Base-by-base conservation (phyloP, 1,284 basidiomycete genomes). In the Microbotryum lychnidis-dioicae region DNA sequence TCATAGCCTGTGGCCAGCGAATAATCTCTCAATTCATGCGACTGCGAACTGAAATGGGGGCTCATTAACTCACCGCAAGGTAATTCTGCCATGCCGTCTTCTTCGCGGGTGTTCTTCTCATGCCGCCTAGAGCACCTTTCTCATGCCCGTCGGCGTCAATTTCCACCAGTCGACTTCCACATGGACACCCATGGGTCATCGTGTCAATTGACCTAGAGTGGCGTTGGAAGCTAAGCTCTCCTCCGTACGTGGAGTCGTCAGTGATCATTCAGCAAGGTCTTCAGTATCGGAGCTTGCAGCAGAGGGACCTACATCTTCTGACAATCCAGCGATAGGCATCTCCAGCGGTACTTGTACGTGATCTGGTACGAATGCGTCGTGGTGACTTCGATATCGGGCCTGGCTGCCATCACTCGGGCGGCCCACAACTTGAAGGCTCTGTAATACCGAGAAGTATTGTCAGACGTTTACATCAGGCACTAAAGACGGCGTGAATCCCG, bases 201-300 rank as follows among this genome's bases (percentile, higher is more conserved):
- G 84, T 79, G 21, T 81, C 78, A 68, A 90, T 89, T 16, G 86
- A 88, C 64, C 86, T 87, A 65, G 82, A 85, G 70, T 86, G 84
- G 42, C 87, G 80, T 16, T 87, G 86, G 71, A 87, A 89, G 53
- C 87, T 89, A 62, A 9, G 50, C 6, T 10, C 37, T 37, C 37
- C 37, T 37, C 37, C 37, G 12, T 10, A 27, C 12, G 18, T 18
- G 10, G 48, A 50, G 12, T 27, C 21, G 21, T 21, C 48, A 44
- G 80, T 76, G 37, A 37, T 37, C 37, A 9, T 10, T 10, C 37
- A 37, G 14, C 12, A 37, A 9, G 37, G 37, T 16, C 27, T 27
- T 27, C 27, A 27, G 27, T 37, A 12, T 37, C 9, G 37, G 37
- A 37, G 37, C 37, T 37, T 16, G 27, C 27, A 27, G 37, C 37